Conservation (phyloP, 2,329 filamentous ascomycete species). For the Penicillium sp. region DNA sequence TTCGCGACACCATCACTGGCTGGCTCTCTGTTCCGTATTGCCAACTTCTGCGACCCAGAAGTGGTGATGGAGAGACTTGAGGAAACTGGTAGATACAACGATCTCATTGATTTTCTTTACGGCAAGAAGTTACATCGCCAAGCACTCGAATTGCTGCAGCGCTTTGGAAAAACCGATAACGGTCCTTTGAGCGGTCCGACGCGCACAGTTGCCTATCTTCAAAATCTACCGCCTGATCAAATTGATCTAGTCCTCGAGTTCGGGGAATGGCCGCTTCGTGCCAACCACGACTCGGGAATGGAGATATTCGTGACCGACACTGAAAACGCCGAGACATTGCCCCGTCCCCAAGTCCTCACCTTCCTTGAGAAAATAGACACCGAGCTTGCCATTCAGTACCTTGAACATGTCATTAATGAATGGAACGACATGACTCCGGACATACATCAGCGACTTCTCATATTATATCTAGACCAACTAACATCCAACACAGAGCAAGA, state of each 20-base stretch:
- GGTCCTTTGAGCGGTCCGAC: conserved; percentile 71
- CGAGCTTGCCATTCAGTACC: conserved; percentile 72
- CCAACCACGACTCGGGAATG: conserved; percentile 75
- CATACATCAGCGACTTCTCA: conserved; percentile 80
- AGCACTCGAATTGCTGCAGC: conserved; percentile 76
- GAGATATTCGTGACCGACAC: conserved; percentile 91
- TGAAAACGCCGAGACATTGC: conserved; percentile 88
- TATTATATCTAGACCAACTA: conserved; percentile 64
- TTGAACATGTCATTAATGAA: conserved; percentile 88
- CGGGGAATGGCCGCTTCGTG: conserved; percentile 78
- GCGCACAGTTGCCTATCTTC: conserved; percentile 84
- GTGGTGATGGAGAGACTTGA: conserved; percentile 92
- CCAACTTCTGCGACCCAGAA: conserved; percentile 94
- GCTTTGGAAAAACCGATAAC: conserved; percentile 66
- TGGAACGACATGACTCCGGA: conserved; percentile 80
- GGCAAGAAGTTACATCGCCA: conserved; percentile 91
- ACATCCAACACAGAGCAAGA: conserved; percentile 43
- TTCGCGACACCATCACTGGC: conserved; percentile 81
- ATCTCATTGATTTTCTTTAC: conserved; percentile 95
- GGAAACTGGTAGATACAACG: conserved; percentile 83
- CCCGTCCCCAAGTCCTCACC: conserved; percentile 69
- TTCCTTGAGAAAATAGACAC: conserved; percentile 71
- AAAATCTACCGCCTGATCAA: conserved; percentile 79
- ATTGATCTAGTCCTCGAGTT: conserved; percentile 91
- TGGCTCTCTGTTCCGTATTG: conserved; percentile 86